Percentiles rank a stretch among this genome's conserved stretches.
Evolutionary conservation across 1,284 basidiomycete species (phyloP).

Genomic region (Leccinum variabile): DNA sequence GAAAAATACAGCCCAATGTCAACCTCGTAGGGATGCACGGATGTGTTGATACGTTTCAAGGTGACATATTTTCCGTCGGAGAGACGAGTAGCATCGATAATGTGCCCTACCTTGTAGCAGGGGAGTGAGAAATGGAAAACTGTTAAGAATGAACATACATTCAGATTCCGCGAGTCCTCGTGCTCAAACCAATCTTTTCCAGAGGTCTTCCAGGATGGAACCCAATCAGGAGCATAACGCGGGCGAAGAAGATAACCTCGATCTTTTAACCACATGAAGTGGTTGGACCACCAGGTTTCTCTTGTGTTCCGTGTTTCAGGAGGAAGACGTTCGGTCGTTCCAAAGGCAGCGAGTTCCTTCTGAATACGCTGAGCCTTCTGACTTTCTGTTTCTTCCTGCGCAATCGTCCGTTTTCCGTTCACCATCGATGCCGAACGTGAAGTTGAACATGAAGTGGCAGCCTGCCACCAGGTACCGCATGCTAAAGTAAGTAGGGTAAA

Average conservation of each 20-base stretch:
- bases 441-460: neutral
- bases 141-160: slow-evolving; percentile 1
- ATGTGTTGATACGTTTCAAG: slow-evolving; percentile 13
- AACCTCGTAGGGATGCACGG: slow-evolving; percentile 14
- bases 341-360: slow-evolving; percentile 5
- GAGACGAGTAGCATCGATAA: slow-evolving; percentile 17
- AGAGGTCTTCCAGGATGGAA: slow-evolving; percentile 25
- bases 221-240: slow-evolving; percentile 23
- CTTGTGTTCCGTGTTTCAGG: neutral
- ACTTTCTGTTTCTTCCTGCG: neutral
- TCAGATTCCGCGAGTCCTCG: slow-evolving; percentile 7
- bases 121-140: neutral
- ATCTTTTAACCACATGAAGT: slow-evolving; percentile 22
- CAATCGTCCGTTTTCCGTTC: neutral
- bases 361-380: neutral
- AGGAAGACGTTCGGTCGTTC: neutral
- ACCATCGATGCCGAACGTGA: neutral
- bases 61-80: slow-evolving; percentile 13
- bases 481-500: too few relatives aligned
- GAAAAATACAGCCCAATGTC: slow-evolving; percentile 19
- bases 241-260: slow-evolving; percentile 29
- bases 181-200: neutral
- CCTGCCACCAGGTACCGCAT: too few relatives aligned
- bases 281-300: slow-evolving; percentile 18
- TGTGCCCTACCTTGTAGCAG: neutral